A percentile compares a stretch with the other conserved stretches of the same genome.
Evolutionary conservation across 2,329 filamentous ascomycete species (phyloP).

Genomic region (Penicillium sp.): DNA sequence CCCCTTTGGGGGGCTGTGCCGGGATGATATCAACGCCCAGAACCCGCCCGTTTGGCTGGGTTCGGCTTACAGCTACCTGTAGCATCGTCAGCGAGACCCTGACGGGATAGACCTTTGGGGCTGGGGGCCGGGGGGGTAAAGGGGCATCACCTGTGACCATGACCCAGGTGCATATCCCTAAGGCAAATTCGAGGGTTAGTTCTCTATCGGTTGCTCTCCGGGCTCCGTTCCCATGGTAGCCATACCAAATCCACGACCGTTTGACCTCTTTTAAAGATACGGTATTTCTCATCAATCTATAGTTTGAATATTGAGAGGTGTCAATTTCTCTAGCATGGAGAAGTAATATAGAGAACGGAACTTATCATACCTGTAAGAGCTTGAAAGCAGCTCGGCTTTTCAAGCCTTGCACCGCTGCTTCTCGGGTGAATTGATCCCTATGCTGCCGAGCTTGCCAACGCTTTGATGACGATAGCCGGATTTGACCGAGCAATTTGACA

Average conservation of each 20-base stretch:
- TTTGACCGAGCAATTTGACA: conserved; percentile 4
- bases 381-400: conserved; percentile 95
- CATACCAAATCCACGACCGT: conserved; percentile 84
- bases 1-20: conserved; percentile 82
- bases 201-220: background rate
- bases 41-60: conserved; percentile 72
- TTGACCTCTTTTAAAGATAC: conserved; percentile 74
- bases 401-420: conserved; percentile 74
- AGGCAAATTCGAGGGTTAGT: conserved; percentile 5
- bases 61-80: conserved; percentile 78
- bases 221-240: background rate
- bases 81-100: background rate
- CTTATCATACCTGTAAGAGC: conserved; percentile 67
- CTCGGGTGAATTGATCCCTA: conserved; percentile 68
- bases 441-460: conserved; percentile 81
- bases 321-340: background rate
- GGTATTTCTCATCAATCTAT: conserved; percentile 79
- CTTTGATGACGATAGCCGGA: conserved; percentile 58
- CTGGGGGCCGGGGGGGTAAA: background rate
- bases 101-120: background rate
- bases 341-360: background rate
- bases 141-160: conserved; percentile 59
- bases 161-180: conserved; percentile 56
- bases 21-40: conserved; percentile 94
- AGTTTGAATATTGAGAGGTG: background rate